Base-by-base conservation (phyloP, 495 filamentous ascomycete species). In the Neurospora tetrasperma region DNA sequence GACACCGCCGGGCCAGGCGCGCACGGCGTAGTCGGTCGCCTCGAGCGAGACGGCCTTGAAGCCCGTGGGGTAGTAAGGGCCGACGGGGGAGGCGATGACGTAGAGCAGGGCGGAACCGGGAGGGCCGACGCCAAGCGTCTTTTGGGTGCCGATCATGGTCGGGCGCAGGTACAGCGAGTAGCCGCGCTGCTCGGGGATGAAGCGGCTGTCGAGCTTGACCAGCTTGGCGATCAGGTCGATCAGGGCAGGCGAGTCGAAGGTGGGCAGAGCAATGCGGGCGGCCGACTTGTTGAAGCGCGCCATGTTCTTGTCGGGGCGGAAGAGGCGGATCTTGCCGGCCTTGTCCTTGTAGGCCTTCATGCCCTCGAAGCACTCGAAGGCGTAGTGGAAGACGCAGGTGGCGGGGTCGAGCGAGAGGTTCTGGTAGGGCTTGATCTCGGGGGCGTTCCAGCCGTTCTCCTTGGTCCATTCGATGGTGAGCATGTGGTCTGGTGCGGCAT, bases 291-390 rank as follows among this genome's bases (percentile, higher is more conserved):
- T 98, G 80, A 99, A 82, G 62, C 96, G 91, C 72, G 86, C 88
- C 96, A 98, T 98, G 85, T 99, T 99, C 86, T 90, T 94, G 82
- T 96, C 90, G 0, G 96, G 96, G n/a, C 96, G 89, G 88, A 99
- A 99, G 27, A 99, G 83, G 20, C 94, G 90, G 73, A 95, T 88
- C 62, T 89, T 78, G 69, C 93, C 93, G 16, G 87, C 81, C 69
- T 82, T 85, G 83, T 96, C 92, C 79, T 91, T 93, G 86, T 98
- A 98, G 42, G 96, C 96, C 84, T 99, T 99, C 94, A 98, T 96
- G 74, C 96, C 96, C 83, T 99, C 96, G 83, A 99, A 99, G 80
- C 90, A 93, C 80, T 94, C 92, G 79, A 98, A 98, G 46, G 92
- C 96, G 82, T 99, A 99, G 87, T 99, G 96, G 84, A 99, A 94